These are phyloP conservation scores for Cryptococcus hybrid DNA, from an alignment of 1,284 basidiomycete species.

Conservation along the genomic window DNA sequence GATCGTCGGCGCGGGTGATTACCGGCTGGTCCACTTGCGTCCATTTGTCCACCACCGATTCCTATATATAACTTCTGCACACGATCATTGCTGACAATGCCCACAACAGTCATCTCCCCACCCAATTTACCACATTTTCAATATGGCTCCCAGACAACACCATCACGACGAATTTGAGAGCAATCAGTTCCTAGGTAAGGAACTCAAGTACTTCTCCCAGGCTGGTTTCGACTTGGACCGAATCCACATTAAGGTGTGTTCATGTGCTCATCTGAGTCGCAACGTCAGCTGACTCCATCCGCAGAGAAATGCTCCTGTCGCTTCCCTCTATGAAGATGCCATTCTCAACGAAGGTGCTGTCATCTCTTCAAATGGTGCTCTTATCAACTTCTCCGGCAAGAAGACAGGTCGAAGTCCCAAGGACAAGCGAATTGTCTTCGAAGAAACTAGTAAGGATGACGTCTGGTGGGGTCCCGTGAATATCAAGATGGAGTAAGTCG, in stretches of 20 bases:
- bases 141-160: slow-evolving; percentile 25
- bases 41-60: neutral
- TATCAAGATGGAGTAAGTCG: slow-evolving; percentile 95
- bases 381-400: slow-evolving; percentile 99
- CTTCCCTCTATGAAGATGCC: slow-evolving; percentile 97
- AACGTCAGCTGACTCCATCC: slow-evolving; percentile 28
- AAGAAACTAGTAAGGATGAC: slow-evolving; percentile 95
- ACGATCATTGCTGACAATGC: neutral
- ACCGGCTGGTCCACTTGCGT: neutral
- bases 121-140: slow-evolving; percentile 10
- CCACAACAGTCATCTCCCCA: no score
- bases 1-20: neutral
- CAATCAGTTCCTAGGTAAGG: slow-evolving; percentile 69
- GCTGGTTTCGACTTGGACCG: slow-evolving; percentile 92
- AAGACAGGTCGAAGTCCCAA: slow-evolving; percentile 98
- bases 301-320: slow-evolving; percentile 94
- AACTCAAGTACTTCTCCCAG: slow-evolving; percentile 97
- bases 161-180: slow-evolving; percentile 38
- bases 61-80: neutral
- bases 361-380: slow-evolving; percentile 90
- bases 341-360: slow-evolving; percentile 97
- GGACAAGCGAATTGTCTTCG: slow-evolving; percentile 99
- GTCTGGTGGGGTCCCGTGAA: slow-evolving; percentile 99
- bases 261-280: no score
- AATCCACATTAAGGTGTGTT: slow-evolving; percentile 52